Conservation (phyloP, 495 filamentous ascomycete species). For the Aspergillus homomorphus region DNA sequence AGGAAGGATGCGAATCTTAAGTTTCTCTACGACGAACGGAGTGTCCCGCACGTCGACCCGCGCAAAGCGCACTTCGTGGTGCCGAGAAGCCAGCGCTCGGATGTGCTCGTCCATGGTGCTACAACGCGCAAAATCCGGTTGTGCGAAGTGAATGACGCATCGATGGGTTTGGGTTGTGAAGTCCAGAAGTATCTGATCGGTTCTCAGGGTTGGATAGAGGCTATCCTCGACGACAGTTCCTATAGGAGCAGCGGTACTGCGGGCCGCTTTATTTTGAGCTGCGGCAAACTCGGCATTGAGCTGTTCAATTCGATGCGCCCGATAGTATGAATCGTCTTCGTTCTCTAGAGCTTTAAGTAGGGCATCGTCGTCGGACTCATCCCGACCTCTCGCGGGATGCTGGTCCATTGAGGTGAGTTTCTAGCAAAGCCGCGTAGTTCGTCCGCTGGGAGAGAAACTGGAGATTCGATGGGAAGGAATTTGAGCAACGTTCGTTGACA, state of each 20-base stretch:
- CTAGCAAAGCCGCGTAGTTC: neutral
- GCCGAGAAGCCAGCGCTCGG: constrained; percentile 56
- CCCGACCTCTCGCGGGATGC: constrained; percentile 15
- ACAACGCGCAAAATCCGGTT: constrained; percentile 72
- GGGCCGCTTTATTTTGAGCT: constrained; percentile 34
- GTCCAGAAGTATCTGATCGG: constrained; percentile 66
- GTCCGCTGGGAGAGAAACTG: neutral
- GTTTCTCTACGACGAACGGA: constrained; percentile 67
- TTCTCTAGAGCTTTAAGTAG: constrained; percentile 68
- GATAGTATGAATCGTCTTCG: constrained; percentile 61
- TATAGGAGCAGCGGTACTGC: constrained; percentile 22
- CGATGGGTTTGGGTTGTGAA: constrained; percentile 62
- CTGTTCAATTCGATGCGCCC: constrained; percentile 68
- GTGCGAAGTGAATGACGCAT: constrained; percentile 72
- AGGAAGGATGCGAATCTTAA: constrained; percentile 67
- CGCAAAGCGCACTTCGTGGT: constrained; percentile 68
- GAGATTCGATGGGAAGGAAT: neutral
- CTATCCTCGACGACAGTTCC: constrained; percentile 33
- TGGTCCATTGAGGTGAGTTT: constrained; percentile 1
- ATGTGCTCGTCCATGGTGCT: constrained; percentile 65
- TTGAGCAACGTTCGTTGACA: too few species aligned
- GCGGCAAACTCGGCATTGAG: constrained; percentile 60
- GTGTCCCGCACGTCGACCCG: constrained; percentile 69
- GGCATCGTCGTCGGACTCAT: constrained; percentile 61
- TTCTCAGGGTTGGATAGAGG: constrained; percentile 56